These are phyloP conservation scores for Russula brevipes DNA, from an alignment of 768 basidiomycete species.

Conservation along the genomic window DNA sequence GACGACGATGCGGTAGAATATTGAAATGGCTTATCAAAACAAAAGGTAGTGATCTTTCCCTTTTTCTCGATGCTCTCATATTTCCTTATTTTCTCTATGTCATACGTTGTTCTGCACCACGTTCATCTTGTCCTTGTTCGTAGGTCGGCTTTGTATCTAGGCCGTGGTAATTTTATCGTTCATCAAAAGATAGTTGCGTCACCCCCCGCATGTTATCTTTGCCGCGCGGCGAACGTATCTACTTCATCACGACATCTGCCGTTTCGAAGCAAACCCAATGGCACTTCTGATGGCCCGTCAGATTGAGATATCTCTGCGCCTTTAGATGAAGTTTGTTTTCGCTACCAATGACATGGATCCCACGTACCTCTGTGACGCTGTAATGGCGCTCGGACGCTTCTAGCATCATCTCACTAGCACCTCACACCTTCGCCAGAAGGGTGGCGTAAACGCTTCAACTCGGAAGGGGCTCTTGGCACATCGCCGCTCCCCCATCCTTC, in stretches of 20 bases:
- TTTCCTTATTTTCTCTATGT: slow-evolving; percentile 16
- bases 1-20: slow-evolving; percentile 83
- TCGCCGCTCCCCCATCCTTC: background rate
- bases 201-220: background rate
- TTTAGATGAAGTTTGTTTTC: slow-evolving; percentile 13
- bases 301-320: slow-evolving; percentile 10
- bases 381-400: slow-evolving; percentile 8
- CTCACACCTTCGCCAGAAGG: background rate
- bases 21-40: slow-evolving; percentile 30
- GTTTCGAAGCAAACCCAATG: slow-evolving; percentile 7
- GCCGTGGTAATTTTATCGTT: slow-evolving; percentile 22
- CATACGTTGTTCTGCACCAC: slow-evolving; percentile 3
- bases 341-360: slow-evolving; percentile 13
- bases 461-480: background rate
- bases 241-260: slow-evolving; percentile 18
- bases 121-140: slow-evolving; percentile 19
- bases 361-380: slow-evolving; percentile 12
- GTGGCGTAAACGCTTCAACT: slow-evolving; percentile 1
- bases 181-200: slow-evolving; percentile 6
- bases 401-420: slow-evolving; percentile 10
- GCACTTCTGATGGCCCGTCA: slow-evolving; percentile 11
- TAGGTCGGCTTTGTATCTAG: slow-evolving; percentile 24
- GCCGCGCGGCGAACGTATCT: background rate
- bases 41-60: slow-evolving; percentile 17
- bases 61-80: slow-evolving; percentile 13